phyloP scores from a whole-genome alignment of 176 grass and related monocot species.

The Bothriochloa decipiens region DNA sequence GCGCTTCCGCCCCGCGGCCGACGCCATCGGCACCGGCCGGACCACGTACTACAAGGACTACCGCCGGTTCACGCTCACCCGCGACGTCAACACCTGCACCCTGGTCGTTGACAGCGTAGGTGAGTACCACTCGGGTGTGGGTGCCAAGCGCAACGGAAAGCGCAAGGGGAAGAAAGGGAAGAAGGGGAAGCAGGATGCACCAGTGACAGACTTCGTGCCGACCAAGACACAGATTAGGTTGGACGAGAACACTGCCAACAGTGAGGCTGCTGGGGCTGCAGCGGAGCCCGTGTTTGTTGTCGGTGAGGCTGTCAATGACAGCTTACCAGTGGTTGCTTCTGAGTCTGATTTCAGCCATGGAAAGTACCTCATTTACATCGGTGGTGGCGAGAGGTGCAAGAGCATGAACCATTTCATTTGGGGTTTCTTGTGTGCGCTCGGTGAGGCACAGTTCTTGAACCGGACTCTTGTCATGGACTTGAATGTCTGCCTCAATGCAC shows the following conservation, averaged over 20 bases:
- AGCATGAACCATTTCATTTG: constrained; percentile 95
- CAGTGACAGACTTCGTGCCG: constrained; percentile 39
- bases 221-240: constrained; percentile 52
- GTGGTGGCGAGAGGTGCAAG: constrained; percentile 91
- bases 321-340: constrained; percentile 69
- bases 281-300: constrained; percentile 51
- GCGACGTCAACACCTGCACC: constrained; percentile 62
- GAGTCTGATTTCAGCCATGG: constrained; percentile 66
- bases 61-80: constrained; percentile 78
- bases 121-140: constrained; percentile 76
- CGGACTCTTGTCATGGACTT: constrained; percentile 90
- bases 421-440: constrained; percentile 81
- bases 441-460: constrained; percentile 90
- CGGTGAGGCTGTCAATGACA: constrained; percentile 81
- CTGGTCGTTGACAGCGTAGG: constrained; percentile 60
- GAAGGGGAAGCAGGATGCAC: constrained; percentile 44
- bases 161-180: constrained; percentile 67
- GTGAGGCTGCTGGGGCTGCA: constrained; percentile 36
- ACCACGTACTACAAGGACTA: constrained; percentile 93
- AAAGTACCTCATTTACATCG: constrained; percentile 81
- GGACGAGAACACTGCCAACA: constrained; percentile 65
- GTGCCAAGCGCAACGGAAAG: constrained; percentile 51
- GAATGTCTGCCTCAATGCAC: constrained; percentile 68
- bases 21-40: constrained; percentile 55
- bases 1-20: constrained; percentile 82